Percentiles rank a stretch among this genome's conserved stretches.
Evolutionary conservation across 2,329 filamentous ascomycete genomes (phyloP).

Genomic region (Aureobasidium mangrovei): DNA sequence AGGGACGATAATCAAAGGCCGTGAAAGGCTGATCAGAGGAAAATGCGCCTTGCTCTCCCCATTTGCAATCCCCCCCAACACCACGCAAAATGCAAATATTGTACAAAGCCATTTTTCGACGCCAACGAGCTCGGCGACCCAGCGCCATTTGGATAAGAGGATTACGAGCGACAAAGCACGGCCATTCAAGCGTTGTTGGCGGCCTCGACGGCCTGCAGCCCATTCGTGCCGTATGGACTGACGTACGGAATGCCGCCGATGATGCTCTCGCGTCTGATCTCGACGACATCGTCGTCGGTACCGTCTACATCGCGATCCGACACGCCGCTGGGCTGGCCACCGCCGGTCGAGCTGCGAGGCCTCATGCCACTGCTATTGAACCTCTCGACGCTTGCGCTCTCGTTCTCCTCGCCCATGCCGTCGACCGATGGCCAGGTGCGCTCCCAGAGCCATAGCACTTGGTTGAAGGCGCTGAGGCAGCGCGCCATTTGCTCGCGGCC

Average conservation of each 20-base stretch:
- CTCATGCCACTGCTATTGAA: slow-evolving; percentile 13
- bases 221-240: slow-evolving; percentile 19
- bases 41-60: no score
- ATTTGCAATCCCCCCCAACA: neutral
- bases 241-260: slow-evolving; percentile 10
- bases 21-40: no score
- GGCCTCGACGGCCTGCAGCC: slow-evolving; percentile 19
- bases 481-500: slow-evolving; percentile 40
- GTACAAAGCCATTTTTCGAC: neutral
- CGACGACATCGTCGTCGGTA: slow-evolving; percentile 11
- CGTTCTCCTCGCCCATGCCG: slow-evolving; percentile 40
- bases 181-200: slow-evolving; percentile 12
- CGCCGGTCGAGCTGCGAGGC: neutral
- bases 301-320: neutral
- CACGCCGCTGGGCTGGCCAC: neutral
- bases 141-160: no score
- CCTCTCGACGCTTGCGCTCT: slow-evolving; percentile 19
- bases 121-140: neutral
- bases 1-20: no score
- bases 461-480: slow-evolving; percentile 40
- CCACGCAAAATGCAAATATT: neutral
- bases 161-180: no score
- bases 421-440: slow-evolving; percentile 43
- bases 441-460: slow-evolving; percentile 41
- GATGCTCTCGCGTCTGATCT: slow-evolving; percentile 9